Base-by-base conservation (phyloP, 108 stramenopile genomes). In the Pseudonitzschia delicatissima region DNA sequence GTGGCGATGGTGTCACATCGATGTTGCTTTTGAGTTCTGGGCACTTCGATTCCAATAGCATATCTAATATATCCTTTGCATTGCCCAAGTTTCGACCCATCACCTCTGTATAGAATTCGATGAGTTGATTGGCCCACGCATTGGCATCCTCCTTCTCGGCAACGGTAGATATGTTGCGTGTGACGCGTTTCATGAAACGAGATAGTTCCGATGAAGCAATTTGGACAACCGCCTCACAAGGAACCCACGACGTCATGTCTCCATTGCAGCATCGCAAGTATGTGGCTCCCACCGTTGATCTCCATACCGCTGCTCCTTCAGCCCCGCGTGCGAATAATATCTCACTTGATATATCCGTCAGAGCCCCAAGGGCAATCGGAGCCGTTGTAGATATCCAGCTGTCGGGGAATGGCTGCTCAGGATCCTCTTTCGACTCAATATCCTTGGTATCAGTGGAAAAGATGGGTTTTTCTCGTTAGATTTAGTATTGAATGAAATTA, bases 351-450 rank as follows among this genome's bases (percentile, higher is more conserved):
- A 94, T 63, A 74, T 94, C 93, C 32, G 83, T 89, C 66, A 94
- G 29, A 61, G 86, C 74, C 3, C 90, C 93, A 9, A 94, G 68
- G 20, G 88, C 90, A 18, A 87, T 72, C 3, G 90, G 81, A 49
- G 87, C 90, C 29, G 93, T 89, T 61, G 93, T 88, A 20, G 90
- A 87, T 61, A 94, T 85, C 93, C 93, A 94, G 55, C 92, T 93
- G 47, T 88, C 84, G 0, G 92, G 93, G 50, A 94, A 91, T 35
- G 90, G 90, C 64, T 93, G 85, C 36, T 81, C 86, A 20, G 23
- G 53, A 7, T 62, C 51, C 6, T 40, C 50, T 40, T 60, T 47
- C 5, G 21, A 34, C 17, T 45, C 29, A 20, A 61, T 61, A 26
- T 76, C 75, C 44, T 67, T 2, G 2, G n/a, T n/a, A 11, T 7